These are phyloP conservation scores for Suillus fuscotomentosus DNA, from an alignment of 768 basidiomycete genomes.

Conservation along the genomic window DNA sequence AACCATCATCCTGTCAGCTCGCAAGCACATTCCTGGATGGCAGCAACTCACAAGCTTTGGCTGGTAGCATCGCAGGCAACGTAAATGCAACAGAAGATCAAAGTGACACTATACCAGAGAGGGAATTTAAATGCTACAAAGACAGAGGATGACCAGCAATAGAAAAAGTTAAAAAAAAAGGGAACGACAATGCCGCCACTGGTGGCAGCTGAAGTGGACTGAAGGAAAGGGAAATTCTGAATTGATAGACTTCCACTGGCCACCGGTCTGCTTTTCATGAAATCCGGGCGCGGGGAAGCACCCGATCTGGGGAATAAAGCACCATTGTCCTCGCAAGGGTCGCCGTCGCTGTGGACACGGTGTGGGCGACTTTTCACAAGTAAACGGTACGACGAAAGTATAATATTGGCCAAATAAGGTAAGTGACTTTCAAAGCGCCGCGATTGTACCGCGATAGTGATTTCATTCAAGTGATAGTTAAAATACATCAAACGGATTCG, in stretches of 20 bases:
- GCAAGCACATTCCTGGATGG: not conserved
- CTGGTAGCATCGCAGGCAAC: conserved; percentile 21
- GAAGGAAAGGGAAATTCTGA: not conserved
- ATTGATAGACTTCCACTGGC: not conserved
- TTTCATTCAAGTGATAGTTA: not conserved
- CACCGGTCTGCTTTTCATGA: not conserved
- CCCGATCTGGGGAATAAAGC: conserved; percentile 20
- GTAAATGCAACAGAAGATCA: not conserved
- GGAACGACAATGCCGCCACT: not conserved
- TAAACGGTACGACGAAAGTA: conserved; percentile 4
- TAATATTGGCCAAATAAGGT: conserved; percentile 13
- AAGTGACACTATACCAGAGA: conserved; percentile 11
- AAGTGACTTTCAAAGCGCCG: conserved; percentile 6
- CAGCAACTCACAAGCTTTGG: conserved; percentile 26
- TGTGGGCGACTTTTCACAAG: conserved; percentile 6
- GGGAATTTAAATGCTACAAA: conserved; percentile 6
- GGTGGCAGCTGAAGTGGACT: conserved; percentile 1
- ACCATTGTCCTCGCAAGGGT: conserved; percentile 23
- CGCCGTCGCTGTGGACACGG: conserved; percentile 4
- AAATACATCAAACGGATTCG: no score
- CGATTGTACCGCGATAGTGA: not conserved
- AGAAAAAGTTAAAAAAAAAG: conserved; percentile 2
- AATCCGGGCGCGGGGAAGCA: not conserved
- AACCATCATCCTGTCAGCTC: not conserved
- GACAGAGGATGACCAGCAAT: conserved; percentile 23